These are phyloP conservation scores for Elsinoe fawcettii DNA, from an alignment of 2,329 filamentous ascomycete genomes.

Conservation along the genomic window DNA sequence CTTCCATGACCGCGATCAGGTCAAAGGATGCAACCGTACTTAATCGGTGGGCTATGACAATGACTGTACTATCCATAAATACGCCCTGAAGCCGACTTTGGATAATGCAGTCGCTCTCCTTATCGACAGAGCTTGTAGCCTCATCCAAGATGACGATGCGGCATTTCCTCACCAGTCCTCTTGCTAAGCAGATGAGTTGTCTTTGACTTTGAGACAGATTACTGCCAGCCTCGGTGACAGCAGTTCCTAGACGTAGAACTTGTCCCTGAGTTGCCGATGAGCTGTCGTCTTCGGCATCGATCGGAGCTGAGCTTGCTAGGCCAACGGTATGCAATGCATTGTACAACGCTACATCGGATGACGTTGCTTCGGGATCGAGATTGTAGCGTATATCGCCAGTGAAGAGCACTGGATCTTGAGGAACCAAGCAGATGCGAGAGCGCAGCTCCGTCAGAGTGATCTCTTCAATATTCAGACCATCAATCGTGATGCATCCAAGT, in stretches of 20 bases:
- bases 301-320: constrained; percentile 78
- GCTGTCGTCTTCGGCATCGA: constrained; percentile 61
- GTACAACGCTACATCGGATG: constrained; percentile 47
- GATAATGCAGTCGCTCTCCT: constrained; percentile 18
- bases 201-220: constrained; percentile 58
- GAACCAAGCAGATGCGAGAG: constrained; percentile 67
- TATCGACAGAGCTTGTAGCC: constrained; percentile 29
- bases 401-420: constrained; percentile 78
- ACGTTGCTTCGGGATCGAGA: constrained; percentile 59
- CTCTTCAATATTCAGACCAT: constrained; percentile 54
- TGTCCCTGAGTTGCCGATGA: constrained; percentile 38
- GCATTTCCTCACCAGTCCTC: constrained; percentile 52
- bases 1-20: constrained; percentile 44
- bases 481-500: constrained; percentile 41
- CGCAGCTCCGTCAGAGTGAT: constrained; percentile 68
- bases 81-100: constrained; percentile 36
- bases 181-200: constrained; percentile 55
- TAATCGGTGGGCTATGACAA: constrained; percentile 50
- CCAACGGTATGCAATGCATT: constrained; percentile 71
- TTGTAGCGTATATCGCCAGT: constrained; percentile 71
- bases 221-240: constrained; percentile 52
- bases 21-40: constrained; percentile 50
- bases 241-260: constrained; percentile 48
- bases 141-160: constrained; percentile 42
- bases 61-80: constrained; percentile 52